Base-by-base conservation (phyloP, 176 grass and related monocot species). In the Phragmites australis region DNA sequence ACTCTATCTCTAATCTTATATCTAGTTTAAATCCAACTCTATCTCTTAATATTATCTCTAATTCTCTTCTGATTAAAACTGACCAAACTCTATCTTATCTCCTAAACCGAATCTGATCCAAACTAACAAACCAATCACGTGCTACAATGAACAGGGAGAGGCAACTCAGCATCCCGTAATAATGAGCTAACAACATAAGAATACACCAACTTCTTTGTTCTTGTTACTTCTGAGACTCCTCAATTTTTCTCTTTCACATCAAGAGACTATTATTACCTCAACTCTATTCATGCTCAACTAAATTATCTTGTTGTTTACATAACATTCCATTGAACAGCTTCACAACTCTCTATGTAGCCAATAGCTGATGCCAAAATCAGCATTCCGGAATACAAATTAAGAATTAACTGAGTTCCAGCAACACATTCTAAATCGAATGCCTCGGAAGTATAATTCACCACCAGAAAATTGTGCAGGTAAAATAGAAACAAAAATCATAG, bases 361-460 rank as follows among this genome's bases (percentile, higher is more conserved):
- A 29, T 54, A 56, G 66, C 19, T 46, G 29, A 78, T 71, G 65
- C 23, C 42, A 85, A 62, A n/a, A n/a, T n/a, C n/a, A n/a, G n/a
- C n/a, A 78, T 42, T 61, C 51, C 74, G 39, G 58, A 23, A 44
- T 68, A 45, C 21, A 68, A 68, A 2, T 68, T 44, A 68, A 69
- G 19, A 8, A 13, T 14, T 0, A 45, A 13, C 8, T 26, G 48
- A 29, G 16, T 51, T 48, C 40, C 23, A 76, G 9, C 16, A 68
- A 30, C 25, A 76, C n/a, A 68, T 23, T 72, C 2, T 62, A 82
- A 82, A 98, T 19, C 95, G 90, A 74, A 94, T 89, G 14, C 95
- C 95, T 77, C 95, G 85, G 54, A 98, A 98, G 66, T 92, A 98
- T 52, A 98, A 93, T 89, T 98, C 92, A 81, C 95, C 95, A 13